Evolutionary conservation across 1,284 basidiomycete genomes (phyloP), one percentile per base, ranked within the genome.

Genomic region (Phaffia rhodozyma): DNA sequence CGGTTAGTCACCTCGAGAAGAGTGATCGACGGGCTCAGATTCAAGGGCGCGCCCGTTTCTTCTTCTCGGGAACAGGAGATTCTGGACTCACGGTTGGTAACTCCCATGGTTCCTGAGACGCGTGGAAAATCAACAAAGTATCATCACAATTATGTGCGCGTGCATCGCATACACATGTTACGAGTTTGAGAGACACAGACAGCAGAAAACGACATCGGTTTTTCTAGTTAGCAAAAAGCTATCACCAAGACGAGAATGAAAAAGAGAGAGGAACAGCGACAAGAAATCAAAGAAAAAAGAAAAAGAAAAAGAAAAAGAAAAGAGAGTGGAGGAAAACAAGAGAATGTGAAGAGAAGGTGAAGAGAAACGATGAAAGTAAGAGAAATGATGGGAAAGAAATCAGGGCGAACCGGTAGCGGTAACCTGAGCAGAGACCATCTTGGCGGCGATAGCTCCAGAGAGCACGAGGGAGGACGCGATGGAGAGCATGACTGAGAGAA

Each of bases 401-500:
- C 38, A 55, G 60, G 29, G 38, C 27, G 51, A 59, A 68, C 47
- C 68, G 66, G 61, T 23, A 63, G 56, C 27, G 61, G 64, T 49
- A 57, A 58, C 49, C 66, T 65, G 62, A 62, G 60, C 30, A 66
- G 62, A 21, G 65, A 66, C 30, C 60, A 66, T 29, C 48, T 53
- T 21, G 67, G 67, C 20, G 66, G 61, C 18, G 66, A 66, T 13
- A 27, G 20, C 16, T 59, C 11, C 21, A 23, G 23, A 27, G 27
- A 25, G 54, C 54, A n/a, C 21, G 27, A 50, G 27, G n/a, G 25
- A 50, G 18, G 34, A 57, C 11, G 27, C 27, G 27, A 59, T 55
- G 61, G 66, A 13, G 68, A 64, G 5, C 58, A 49, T 30, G 66
- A 68, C 4, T 60, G 61, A 5, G 65, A 66, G 54, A 59, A 29